Evolutionary conservation across 768 basidiomycete genomes (phyloP), one percentile per base, ranked within the genome.

Genomic region (Dioszegia crocea): DNA sequence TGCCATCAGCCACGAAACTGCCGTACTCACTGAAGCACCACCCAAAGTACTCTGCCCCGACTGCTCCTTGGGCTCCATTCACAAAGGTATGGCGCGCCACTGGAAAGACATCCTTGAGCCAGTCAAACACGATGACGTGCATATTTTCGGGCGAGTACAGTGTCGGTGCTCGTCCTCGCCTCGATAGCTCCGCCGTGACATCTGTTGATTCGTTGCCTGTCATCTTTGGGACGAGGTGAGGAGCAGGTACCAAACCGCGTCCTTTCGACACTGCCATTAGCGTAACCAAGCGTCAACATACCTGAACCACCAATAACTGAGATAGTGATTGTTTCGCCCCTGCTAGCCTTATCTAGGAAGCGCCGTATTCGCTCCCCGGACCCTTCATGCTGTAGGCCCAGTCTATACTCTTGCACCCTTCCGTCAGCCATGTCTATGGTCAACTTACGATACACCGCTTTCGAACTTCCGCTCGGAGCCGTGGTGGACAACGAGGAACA

Each of bases 281-380:
- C 29, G 24, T 1, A 4, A 24, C 26, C 27, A 29, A 9, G 2
- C 38, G 5, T 4, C 12, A 41, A 54, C 64, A 59, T 26, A 71
- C 69, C 67, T 51, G 67, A 69, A 8, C 74, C 74, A 19, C 74
- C 74, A 40, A 76, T 65, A 4, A 76, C 74, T 14, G 65, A 60
- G 1, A 76, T 72, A 1, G 65, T 70, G 41, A 76, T 65, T 0
- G 66, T 62, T 46, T 63, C 33, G 2, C 74, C 68, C 16, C 56
- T 60, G 24, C 53, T 55, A 14, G 70, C 70, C 49, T 76, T 76
- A 10, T 63, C 66, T 14, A 74, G 54, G 26, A 74, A 74, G 4
- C 62, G 55, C 41, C 65, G 58, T 29, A 72, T 60, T 31, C 72
- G 48, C 30, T 59, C 64, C 3, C 72, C 74, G 27, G 66, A 67